These are phyloP conservation scores for Umbelopsis vinacea DNA, from an alignment of 192 early-diverging fungal genomes.

Conservation along the genomic window DNA sequence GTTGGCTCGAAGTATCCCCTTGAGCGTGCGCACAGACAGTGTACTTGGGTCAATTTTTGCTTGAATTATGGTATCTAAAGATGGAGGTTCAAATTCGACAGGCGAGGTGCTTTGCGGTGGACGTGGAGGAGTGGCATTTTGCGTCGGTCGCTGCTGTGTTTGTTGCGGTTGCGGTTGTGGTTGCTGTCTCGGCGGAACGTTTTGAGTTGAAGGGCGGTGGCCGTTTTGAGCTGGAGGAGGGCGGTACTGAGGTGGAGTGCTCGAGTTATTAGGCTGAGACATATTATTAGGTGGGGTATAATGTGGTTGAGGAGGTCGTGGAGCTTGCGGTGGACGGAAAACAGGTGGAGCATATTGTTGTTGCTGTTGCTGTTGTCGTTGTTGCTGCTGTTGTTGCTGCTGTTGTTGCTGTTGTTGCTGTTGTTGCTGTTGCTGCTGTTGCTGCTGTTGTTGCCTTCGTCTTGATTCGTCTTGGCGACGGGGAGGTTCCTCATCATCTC, in stretches of 20 bases:
- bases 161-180: slow-evolving; percentile 12
- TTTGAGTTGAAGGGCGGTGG: not conserved
- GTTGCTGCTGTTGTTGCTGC: slow-evolving; percentile 26
- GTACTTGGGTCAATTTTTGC: slow-evolving; percentile 53
- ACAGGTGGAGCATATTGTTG: slow-evolving; percentile 17
- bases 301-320: not conserved
- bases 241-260: too few species aligned
- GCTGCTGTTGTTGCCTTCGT: slow-evolving; percentile 20
- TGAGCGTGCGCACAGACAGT: slow-evolving; percentile 71
- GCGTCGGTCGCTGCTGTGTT: slow-evolving; percentile 11
- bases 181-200: slow-evolving; percentile 5
- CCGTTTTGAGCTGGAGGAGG: too few species aligned
- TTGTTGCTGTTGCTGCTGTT: slow-evolving; percentile 25
- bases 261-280: not conserved
- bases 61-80: slow-evolving; percentile 42
- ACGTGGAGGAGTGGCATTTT: not conserved
- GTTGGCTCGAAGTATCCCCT: slow-evolving; percentile 63
- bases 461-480: not conserved
- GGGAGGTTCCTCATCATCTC: not conserved
- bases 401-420: slow-evolving; percentile 27
- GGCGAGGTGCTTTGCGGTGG: slow-evolving; percentile 22
- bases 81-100: slow-evolving; percentile 25
- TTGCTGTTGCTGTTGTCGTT: slow-evolving; percentile 24
- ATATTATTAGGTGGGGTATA: not conserved
- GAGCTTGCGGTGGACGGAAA: not conserved